phyloP scores from a whole-genome alignment of 2,329 filamentous ascomycete species.

The Pseudocercospora vitis region DNA sequence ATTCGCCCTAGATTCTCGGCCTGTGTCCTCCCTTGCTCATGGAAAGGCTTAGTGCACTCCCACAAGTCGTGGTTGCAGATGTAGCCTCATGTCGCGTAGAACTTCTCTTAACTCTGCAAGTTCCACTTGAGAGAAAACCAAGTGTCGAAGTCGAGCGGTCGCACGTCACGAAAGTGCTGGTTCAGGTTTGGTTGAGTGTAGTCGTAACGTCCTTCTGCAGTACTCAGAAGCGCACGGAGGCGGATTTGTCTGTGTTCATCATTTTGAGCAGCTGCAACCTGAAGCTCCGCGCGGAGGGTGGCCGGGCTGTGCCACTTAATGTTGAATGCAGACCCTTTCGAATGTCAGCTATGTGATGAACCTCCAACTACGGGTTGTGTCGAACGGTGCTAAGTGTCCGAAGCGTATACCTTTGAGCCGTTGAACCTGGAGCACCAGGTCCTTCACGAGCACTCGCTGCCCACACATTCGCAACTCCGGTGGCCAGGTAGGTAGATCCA shows the following conservation, averaged over 20 bases:
- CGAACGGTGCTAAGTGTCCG: not conserved
- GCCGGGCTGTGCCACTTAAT: slow-evolving; percentile 51
- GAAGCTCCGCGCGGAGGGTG: slow-evolving; percentile 52
- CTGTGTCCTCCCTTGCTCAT: no score
- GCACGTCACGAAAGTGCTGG: slow-evolving; percentile 41
- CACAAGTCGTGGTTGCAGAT: no score
- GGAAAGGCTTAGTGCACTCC: no score
- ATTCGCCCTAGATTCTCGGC: no score
- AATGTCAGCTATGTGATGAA: not conserved
- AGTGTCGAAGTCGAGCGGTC: slow-evolving; percentile 38
- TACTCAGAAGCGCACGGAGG: slow-evolving; percentile 64
- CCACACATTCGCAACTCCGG: slow-evolving; percentile 67
- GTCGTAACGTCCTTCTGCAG: slow-evolving; percentile 67
- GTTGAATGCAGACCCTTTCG: slow-evolving; percentile 3
- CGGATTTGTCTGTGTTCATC: slow-evolving; percentile 42
- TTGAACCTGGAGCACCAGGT: slow-evolving; percentile 59
- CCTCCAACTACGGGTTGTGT: not conserved
- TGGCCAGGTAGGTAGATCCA: slow-evolving; percentile 67
- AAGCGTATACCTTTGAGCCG: slow-evolving; percentile 43
- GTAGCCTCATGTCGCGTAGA: no score
- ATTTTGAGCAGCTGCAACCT: slow-evolving; percentile 37
- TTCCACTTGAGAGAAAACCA: slow-evolving; percentile 41
- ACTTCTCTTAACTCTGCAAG: not conserved
- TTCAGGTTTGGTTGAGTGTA: slow-evolving; percentile 64
- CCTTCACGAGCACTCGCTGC: slow-evolving; percentile 61